Evolutionary conservation across 306 rosid genomes (phyloP), one percentile per base, ranked within the genome.

Genomic region (Alnus rubra): DNA sequence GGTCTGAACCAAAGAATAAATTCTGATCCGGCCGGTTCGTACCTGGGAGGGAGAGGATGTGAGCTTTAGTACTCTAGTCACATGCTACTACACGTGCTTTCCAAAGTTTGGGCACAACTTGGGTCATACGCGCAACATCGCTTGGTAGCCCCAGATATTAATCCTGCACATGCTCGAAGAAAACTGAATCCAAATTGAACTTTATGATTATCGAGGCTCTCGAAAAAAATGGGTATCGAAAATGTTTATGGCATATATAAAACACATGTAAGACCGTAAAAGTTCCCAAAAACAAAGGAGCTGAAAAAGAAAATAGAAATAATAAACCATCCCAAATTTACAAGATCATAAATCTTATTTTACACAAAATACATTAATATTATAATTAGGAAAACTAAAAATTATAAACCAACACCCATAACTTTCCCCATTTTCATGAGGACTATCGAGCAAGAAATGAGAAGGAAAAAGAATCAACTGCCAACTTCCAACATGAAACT

Each of bases 401-500:
- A 42, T 6, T 10, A 73, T 59, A 79, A 62, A 73, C 45, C 45
- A 72, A 71, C 45, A 77, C 88, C 82, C 83, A 18, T 45, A 67
- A 72, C 76, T 58, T 75, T 31, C 82, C 79, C 39, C 71, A 79
- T 55, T 72, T 80, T 47, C 70, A 58, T 69, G 74, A 81, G 76
- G 65, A 69, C 73, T 79, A 80, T 71, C 50, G 33, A 47, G 74
- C 33, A 73, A 71, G 54, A 68, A 68, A 18, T 67, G 30, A 44
- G n/a, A 68, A 68, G 51, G 23, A 42, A 42, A 67, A 68, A 7
- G 51, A 68, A 81, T 78, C 67, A 80, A 44, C 90, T 50, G 77
- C 86, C 80, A 73, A 75, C 83, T 44, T 56, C 51, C 74, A 48
- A 71, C 88, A 75, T 74, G 77, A 83, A 65, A 82, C 81, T 23